phyloP scores from a whole-genome alignment of 768 basidiomycete species.

The Mycena latifolia region DNA sequence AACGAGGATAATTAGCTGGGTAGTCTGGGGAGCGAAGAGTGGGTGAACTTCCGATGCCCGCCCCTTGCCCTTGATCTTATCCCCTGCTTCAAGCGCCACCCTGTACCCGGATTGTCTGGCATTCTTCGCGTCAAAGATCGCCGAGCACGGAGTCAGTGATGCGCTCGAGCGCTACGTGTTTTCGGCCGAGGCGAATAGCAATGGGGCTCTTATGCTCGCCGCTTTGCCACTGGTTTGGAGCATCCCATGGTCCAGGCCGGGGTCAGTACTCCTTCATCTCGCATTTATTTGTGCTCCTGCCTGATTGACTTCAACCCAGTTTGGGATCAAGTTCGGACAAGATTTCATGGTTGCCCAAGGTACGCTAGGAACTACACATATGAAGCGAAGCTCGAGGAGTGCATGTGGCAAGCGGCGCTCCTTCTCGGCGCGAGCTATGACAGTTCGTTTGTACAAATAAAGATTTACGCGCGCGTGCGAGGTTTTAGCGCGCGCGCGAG shows the following conservation, averaged over 20 bases:
- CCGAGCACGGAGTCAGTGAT: conserved; percentile 49
- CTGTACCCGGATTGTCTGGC: conserved; percentile 38
- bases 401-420: conserved; percentile 61
- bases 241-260: conserved; percentile 21
- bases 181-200: conserved; percentile 45
- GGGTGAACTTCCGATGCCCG: neutral
- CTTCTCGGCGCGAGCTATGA: conserved; percentile 62
- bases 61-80: neutral
- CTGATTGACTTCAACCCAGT: neutral
- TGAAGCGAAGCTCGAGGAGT: conserved; percentile 60
- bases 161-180: conserved; percentile 66
- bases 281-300: neutral
- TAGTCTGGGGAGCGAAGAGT: conserved; percentile 8
- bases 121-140: conserved; percentile 57
- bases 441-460: too few species aligned
- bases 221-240: conserved; percentile 6
- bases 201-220: conserved; percentile 48
- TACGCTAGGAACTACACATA: neutral
- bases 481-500: too few species aligned
- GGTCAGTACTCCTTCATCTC: neutral
- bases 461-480: too few species aligned
- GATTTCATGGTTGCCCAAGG: conserved; percentile 25
- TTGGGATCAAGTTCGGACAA: conserved; percentile 24
- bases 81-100: conserved; percentile 8
- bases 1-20: conserved; percentile 9